Base-by-base conservation (phyloP, 805 yeast species). In the Suhomyces sp. region DNA sequence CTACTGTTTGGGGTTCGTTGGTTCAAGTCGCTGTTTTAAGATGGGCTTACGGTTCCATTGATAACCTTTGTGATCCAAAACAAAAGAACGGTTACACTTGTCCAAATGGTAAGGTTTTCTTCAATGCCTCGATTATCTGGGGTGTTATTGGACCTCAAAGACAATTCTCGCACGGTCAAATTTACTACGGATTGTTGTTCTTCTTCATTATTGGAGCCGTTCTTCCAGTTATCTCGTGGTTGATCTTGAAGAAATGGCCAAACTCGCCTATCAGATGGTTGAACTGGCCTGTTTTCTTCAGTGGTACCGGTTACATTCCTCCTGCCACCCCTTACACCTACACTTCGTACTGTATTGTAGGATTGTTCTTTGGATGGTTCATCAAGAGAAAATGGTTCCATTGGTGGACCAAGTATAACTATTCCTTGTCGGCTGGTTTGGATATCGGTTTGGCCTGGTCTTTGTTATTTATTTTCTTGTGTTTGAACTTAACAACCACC, bases 291-390 rank as follows among this genome's bases (percentile, higher is more conserved):
- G 74, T 74, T 46, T 74, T 74, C 67, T 74, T 74, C 65, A 65
- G 73, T 13, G 79, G 78, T 59, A 70, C 78, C n/a, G 85, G 85
- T 45, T 74, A 77, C 58, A 82, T 86, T 60, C 92, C 93, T 13
- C 92, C 93, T 42, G 86, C 88, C 38, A 84, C 90, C 4, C 84
- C 88, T 27, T 85, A 84, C 66, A 85, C 84, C 65, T 85, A 84
- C 66, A 77, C 81, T 31, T 68, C 82, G 6, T 85, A 79, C 71
- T 79, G 84, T 56, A 31, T 50, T 12, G 69, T 67, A 41, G 72
- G 71, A 6, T 56, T 67, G 57, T 58, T 61, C 51, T 74, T 74
- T 55, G 72, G 74, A 35, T 73, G 68, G 65, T 73, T 63, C 57
- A 59, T 75, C 52, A 74, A 73, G 67, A 70, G 62, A 54, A 69